These are phyloP conservation scores for Triticum monococcum DNA, from an alignment of 176 grass and related monocot genomes.

Conservation along the genomic window DNA sequence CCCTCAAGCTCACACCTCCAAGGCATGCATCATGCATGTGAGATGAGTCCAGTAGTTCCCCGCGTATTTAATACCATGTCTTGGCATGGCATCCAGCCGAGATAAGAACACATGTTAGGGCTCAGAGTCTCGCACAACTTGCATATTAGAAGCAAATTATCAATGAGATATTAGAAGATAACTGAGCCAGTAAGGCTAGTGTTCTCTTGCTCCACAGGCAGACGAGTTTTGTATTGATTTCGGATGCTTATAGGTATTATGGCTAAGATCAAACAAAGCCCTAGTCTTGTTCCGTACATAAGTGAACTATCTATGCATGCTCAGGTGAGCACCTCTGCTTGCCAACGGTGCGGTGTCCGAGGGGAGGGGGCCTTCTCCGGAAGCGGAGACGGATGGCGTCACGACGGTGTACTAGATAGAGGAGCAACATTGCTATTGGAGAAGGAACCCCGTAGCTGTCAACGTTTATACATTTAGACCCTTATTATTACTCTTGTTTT, in stretches of 20 bases:
- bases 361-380: too few species aligned
- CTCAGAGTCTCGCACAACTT: not conserved
- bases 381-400: too few species aligned
- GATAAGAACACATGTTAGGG: not conserved
- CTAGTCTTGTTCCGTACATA: too few species aligned
- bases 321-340: too few species aligned
- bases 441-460: too few species aligned
- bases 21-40: not conserved
- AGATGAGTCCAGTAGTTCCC: not conserved
- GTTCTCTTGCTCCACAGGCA: not conserved
- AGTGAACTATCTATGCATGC: too few species aligned
- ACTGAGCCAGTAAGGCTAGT: not conserved
- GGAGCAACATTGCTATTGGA: too few species aligned
- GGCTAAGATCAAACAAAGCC: too few species aligned
- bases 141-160: not conserved
- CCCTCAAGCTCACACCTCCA: not conserved
- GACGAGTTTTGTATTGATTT: not conserved
- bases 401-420: too few species aligned
- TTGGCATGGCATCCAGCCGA: not conserved
- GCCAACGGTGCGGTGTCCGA: too few species aligned
- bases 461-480: too few species aligned
- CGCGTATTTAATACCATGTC: not conserved
- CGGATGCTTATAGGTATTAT: not conserved
- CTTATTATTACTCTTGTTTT: too few species aligned
- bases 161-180: not conserved